Evolutionary conservation across 176 grass and related monocot species (phyloP), one percentile per base, ranked within the genome.

Genomic region (Oryza longistaminata): DNA sequence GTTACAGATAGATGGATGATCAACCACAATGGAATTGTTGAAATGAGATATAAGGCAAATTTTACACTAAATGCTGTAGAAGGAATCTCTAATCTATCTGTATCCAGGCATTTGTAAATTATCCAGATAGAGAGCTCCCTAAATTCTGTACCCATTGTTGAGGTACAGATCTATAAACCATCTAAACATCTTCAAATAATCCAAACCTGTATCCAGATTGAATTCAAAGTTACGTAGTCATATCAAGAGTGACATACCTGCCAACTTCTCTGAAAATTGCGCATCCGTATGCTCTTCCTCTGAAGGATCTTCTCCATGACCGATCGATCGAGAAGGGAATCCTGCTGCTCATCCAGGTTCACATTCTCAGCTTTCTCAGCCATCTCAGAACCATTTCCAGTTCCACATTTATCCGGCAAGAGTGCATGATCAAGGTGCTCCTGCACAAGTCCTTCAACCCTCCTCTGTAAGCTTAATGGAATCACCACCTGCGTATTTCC

Each of bases 231-330:
- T 77, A 73, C 5, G 3, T 6, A 80, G 13, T 17, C 85, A 64
- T 85, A 84, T 70, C 66, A 42, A 45, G 21, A 16, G 39, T 45
- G 29, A 17, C 78, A 60, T 65, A 95, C 96, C 96, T 98, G 93
- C 96, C 93, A 98, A 53, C 87, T 91, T 91, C 91, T 85, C 85
- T 98, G 93, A 76, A 95, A 87, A 93, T 95, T 98, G 29, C 80
- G 88, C 96, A 98, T 93, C 9, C 96, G 82, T 48, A 83, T 87
- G 73, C 96, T 93, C 85, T 98, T 98, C 89, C 93, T 93, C 52
- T 93, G 89, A 81, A 98, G 93, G 82, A 98, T 87, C 78, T 95
- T 98, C 83, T 98, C 96, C 96, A 98, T 95, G 26, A 98, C 85
- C 19, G 86, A 90, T 13, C 83, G 44, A 82, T 98, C 96, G 55